Evolutionary conservation across 805 yeast species (phyloP).

Genomic region (Nakazawaea populi): DNA sequence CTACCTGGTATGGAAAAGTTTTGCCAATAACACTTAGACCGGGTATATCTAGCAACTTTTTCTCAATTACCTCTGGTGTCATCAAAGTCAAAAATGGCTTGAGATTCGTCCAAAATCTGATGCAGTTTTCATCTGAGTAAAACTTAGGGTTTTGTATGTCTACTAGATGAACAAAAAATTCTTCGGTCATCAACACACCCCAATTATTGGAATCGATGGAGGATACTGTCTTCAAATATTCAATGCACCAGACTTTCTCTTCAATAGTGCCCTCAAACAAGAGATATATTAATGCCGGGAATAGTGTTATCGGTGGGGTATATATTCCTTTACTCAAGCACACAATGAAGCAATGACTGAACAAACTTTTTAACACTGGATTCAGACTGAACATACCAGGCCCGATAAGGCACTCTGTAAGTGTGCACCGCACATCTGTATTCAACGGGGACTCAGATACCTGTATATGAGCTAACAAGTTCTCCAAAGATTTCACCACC

Average conservation of each 20-base stretch:
- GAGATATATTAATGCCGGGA: constrained; percentile 50
- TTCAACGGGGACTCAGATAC: background rate
- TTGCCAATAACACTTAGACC: constrained; percentile 17
- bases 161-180: constrained; percentile 44
- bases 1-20: constrained; percentile 23
- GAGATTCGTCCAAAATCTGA: constrained; percentile 42
- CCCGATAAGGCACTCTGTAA: constrained; percentile 45
- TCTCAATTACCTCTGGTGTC: constrained; percentile 28
- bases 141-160: constrained; percentile 46
- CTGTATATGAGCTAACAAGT: background rate
- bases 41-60: constrained; percentile 20
- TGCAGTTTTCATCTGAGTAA: constrained; percentile 36
- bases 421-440: constrained; percentile 17
- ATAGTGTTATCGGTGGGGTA: constrained; percentile 13
- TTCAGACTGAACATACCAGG: constrained; percentile 43
- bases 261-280: constrained; percentile 46
- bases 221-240: constrained; percentile 17
- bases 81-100: constrained; percentile 29
- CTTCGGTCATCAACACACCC: constrained; percentile 43
- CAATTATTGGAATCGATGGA: constrained; percentile 16
- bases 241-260: constrained; percentile 45
- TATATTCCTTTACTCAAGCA: constrained; percentile 17
- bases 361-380: constrained; percentile 27
- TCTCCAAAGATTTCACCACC: constrained; percentile 10
- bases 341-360: constrained; percentile 29